These are phyloP conservation scores for Boletus patriciae DNA, from an alignment of 768 basidiomycete species.

Conservation along the genomic window DNA sequence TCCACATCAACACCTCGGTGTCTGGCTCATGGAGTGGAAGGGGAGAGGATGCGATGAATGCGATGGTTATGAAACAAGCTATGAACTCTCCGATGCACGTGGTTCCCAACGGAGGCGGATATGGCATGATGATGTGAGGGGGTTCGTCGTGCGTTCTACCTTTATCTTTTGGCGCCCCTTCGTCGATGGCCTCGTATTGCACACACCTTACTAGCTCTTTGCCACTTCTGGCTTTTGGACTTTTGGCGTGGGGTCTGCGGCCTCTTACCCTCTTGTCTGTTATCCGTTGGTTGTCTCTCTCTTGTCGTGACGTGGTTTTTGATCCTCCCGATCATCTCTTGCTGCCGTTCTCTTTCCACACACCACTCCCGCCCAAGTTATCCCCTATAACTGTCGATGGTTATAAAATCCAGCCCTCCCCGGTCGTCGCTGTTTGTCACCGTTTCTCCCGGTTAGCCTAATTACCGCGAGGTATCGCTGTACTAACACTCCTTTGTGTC, in stretches of 20 bases:
- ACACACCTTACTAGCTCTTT: slow-evolving; percentile 11
- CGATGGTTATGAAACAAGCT: slow-evolving; percentile 37
- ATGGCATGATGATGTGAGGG: slow-evolving; percentile 40
- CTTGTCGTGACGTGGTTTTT: slow-evolving; percentile 14
- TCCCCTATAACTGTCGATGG: slow-evolving; percentile 17
- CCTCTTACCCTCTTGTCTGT: slow-evolving; percentile 10
- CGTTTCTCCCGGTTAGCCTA: slow-evolving; percentile 10
- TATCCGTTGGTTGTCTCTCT: slow-evolving; percentile 15
- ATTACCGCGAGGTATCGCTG: slow-evolving; percentile 18
- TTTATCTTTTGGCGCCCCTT: neutral
- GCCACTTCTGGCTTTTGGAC: slow-evolving; percentile 13
- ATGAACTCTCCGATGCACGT: slow-evolving; percentile 40
- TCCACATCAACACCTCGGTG: slow-evolving; percentile 28
- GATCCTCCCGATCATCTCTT: slow-evolving; percentile 4
- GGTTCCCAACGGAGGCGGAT: slow-evolving; percentile 39
- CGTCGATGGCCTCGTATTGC: slow-evolving; percentile 9
- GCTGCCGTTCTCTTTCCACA: slow-evolving; percentile 2
- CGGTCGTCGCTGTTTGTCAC: slow-evolving; percentile 9
- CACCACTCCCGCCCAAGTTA: slow-evolving; percentile 4
- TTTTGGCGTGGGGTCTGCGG: slow-evolving; percentile 12
- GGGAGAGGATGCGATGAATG: slow-evolving; percentile 33
- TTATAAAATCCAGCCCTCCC: slow-evolving; percentile 6
- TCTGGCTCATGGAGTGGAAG: slow-evolving; percentile 27
- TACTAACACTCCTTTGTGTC: slow-evolving; percentile 30
- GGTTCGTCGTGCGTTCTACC: slow-evolving; percentile 6